Evolutionary conservation across 768 basidiomycete genomes (phyloP), one percentile per base, ranked within the genome.

Genomic region (Suillus variegatus): DNA sequence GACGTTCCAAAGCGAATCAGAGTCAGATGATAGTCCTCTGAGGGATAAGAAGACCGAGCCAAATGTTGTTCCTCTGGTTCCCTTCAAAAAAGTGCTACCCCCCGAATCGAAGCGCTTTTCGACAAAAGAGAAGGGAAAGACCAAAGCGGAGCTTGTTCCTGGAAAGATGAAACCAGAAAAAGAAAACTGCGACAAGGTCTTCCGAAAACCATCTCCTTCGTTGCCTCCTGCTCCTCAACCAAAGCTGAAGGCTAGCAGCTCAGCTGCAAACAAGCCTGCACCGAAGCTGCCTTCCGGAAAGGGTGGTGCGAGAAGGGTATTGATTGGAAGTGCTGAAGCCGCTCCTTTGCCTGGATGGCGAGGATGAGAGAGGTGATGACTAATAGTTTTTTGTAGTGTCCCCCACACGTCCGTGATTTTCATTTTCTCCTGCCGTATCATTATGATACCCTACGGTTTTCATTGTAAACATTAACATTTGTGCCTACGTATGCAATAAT

Each of bases 271-370:
- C 61, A 28, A 70, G 10, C 64, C 72, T 46, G 16, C 69, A 18
- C 38, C 22, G 13, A 84, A 82, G 60, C 46, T 77, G n/a, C 76
- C 79, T 28, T 66, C 68, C 9, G 69, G 74, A 70, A 80, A 75
- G 65, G 81, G 81, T 36, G 90, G 88, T 7, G 84, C 90, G 6
- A 79, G 90, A 69, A 80, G 90, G 64, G 89, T 92, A 32, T 87
- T 83, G 6, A 77, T 90, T n/a, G 85, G 86, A 66, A 90, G 88
- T 67, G 82, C 82, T 2, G 88, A 90, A 63, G 89, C 89, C 6
- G 86, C 86, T 6, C 75, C 81, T 7, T 75, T 76, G 13, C 84
- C 82, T 41, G 80, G 80, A 1, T 82, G 87, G 82, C 82, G 82
- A 71, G 82, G 81, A 18, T 87, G 70, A 76, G 60, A 10, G 44